phyloP scores from a whole-genome alignment of 2,329 filamentous ascomycete genomes.

The Westerdykella aurantiaca region DNA sequence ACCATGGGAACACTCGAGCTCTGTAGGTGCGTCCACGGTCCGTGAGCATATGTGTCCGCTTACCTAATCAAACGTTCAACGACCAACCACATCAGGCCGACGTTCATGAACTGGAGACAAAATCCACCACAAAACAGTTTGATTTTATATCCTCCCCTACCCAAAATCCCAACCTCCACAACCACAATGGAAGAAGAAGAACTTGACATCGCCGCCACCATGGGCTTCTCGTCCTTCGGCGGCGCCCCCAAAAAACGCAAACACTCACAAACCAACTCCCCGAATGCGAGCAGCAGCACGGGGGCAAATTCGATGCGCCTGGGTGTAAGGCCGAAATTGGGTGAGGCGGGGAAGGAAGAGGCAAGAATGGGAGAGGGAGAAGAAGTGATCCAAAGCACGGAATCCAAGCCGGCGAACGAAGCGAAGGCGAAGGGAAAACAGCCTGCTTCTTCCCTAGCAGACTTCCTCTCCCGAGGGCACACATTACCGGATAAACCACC shows the following conservation, averaged over 20 bases:
- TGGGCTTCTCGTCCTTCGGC: constrained; percentile 72
- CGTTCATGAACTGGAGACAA: no score
- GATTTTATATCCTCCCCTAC: no score
- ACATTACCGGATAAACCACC: constrained; percentile 16
- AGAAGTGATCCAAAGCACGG: background rate
- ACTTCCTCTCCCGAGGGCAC: constrained; percentile 27
- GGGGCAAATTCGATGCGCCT: constrained; percentile 34
- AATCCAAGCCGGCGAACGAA: constrained; percentile 1
- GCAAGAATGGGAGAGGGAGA: background rate
- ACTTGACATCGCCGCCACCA: constrained; percentile 58
- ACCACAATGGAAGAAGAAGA: constrained; percentile 9
- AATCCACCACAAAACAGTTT: no score
- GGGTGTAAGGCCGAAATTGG: constrained; percentile 32
- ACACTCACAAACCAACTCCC: constrained; percentile 53
- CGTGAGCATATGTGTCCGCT: no score
- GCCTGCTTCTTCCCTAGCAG: constrained; percentile 23
- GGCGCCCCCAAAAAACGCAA: constrained; percentile 58
- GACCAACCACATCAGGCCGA: no score
- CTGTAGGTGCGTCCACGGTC: no score
- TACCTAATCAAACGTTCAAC: no score
- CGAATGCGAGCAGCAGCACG: constrained; percentile 8
- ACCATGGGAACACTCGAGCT: no score
- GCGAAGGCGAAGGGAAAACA: constrained; percentile 7
- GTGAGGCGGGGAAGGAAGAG: background rate
- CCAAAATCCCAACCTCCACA: background rate